These are phyloP conservation scores for Talaromyces proteolyticus DNA, from an alignment of 495 filamentous ascomycete genomes.

Conservation along the genomic window DNA sequence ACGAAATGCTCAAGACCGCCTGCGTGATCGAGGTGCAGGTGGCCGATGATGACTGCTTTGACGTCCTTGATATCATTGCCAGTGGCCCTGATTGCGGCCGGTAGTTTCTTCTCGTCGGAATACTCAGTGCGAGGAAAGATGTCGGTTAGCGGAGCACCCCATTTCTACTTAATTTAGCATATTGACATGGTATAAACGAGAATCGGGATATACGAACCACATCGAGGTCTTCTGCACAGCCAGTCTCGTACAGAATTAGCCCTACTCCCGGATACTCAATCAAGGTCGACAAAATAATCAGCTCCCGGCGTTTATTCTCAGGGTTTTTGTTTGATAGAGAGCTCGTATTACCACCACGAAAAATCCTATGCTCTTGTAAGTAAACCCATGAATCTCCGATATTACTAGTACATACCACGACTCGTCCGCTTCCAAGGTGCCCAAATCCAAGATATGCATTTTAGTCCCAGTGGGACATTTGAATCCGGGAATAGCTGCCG, in stretches of 20 bases:
- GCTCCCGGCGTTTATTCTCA: constrained; percentile 30
- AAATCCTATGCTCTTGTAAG: constrained; percentile 8
- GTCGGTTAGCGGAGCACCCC: constrained; percentile 34
- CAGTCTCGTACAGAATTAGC: constrained; percentile 47
- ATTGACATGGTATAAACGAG: neutral
- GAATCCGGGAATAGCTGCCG: constrained; percentile 1
- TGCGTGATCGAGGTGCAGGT: constrained; percentile 49
- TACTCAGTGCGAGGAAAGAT: constrained; percentile 42
- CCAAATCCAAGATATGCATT: constrained; percentile 24
- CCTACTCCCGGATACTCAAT: constrained; percentile 44
- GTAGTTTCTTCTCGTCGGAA: constrained; percentile 31
- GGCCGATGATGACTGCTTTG: constrained; percentile 47
- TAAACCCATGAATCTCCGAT: neutral
- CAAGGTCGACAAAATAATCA: constrained; percentile 35
- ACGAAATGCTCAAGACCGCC: constrained; percentile 46
- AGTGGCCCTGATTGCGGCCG: constrained; percentile 36
- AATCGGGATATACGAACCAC: constrained; percentile 12
- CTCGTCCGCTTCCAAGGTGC: constrained; percentile 21
- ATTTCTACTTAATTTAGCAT: constrained; percentile 15
- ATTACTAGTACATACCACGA: neutral
- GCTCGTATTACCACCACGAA: constrained; percentile 22
- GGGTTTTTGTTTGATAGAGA: constrained; percentile 17
- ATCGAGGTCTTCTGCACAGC: constrained; percentile 39
- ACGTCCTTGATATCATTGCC: constrained; percentile 46
- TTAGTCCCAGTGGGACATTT: constrained; percentile 17